These are phyloP conservation scores for Torulaspora gathmanii DNA, from an alignment of 805 yeast species.

Conservation along the genomic window DNA sequence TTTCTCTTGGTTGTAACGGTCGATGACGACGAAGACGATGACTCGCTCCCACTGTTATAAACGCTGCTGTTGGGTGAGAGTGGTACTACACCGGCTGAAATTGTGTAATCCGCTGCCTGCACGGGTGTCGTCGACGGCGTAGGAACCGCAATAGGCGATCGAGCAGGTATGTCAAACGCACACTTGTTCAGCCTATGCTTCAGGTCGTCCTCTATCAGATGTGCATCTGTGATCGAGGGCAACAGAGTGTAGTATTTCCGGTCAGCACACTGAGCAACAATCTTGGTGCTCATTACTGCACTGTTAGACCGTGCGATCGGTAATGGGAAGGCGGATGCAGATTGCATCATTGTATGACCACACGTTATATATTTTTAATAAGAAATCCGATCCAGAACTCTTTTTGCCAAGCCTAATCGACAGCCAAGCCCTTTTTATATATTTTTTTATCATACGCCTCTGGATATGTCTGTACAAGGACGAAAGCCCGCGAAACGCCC, in stretches of 20 bases:
- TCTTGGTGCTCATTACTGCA: neutral
- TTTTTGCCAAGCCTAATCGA: neutral
- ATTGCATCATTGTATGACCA: neutral
- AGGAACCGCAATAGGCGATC: neutral
- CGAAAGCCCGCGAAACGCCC: neutral
- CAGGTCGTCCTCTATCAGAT: conserved; percentile 20
- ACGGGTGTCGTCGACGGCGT: conserved; percentile 6
- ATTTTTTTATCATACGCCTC: neutral
- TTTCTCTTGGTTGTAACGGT: neutral
- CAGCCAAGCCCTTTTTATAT: conserved; percentile 2
- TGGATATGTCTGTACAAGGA: no score
- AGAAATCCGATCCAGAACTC: neutral
- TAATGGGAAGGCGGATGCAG: conserved; percentile 4
- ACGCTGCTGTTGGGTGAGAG: conserved; percentile 7
- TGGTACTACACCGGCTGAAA: conserved; percentile 1
- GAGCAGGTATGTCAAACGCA: conserved; percentile 10
- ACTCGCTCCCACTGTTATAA: conserved; percentile 10
- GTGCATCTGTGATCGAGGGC: conserved; percentile 17
- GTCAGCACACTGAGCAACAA: neutral
- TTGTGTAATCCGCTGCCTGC: neutral
- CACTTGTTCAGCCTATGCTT: conserved; percentile 22
- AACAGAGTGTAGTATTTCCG: conserved; percentile 20
- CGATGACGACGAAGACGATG: conserved; percentile 8
- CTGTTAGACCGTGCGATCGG: neutral
- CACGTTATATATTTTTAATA: neutral